Evolutionary conservation across 208 protist genomes (phyloP).

Genomic region (Kentomonas sorsogonicus): DNA sequence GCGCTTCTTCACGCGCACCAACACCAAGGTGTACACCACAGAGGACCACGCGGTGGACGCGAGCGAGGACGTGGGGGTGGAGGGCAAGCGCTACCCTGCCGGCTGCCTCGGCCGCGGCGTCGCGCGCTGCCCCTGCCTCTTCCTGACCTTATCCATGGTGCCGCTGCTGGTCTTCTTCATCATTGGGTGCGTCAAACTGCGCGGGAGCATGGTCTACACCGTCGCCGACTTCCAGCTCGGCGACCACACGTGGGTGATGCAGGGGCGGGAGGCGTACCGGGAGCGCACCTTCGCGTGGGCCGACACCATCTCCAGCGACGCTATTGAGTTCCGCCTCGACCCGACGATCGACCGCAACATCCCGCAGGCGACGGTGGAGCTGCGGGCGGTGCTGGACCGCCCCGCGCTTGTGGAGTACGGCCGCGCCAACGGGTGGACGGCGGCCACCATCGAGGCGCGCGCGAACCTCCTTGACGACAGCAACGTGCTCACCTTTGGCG

Average conservation of each 20-base stretch:
- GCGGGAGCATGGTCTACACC: constrained; percentile 15
- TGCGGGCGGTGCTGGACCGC: constrained; percentile 18
- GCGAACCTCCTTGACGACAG: constrained; percentile 15
- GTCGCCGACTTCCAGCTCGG: constrained; percentile 40
- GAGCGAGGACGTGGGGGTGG: constrained; percentile 32
- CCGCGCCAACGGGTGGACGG: neutral
- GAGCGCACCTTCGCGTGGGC: constrained; percentile 17
- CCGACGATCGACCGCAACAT: constrained; percentile 8
- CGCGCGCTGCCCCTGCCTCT: constrained; percentile 13
- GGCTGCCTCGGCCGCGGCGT: constrained; percentile 19
- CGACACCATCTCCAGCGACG: constrained; percentile 9
- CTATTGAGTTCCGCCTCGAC: constrained; percentile 2
- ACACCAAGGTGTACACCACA: constrained; percentile 34
- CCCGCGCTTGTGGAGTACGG: constrained; percentile 8
- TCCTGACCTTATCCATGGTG: constrained; percentile 22
- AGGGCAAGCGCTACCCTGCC: constrained; percentile 41
- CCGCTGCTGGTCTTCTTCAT: constrained; percentile 34
- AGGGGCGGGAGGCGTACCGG: constrained; percentile 14
- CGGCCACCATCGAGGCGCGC: constrained; percentile 1
- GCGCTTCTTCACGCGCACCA: constrained; percentile 12
- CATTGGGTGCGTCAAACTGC: constrained; percentile 20
- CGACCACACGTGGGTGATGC: constrained; percentile 12
- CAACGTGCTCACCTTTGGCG: constrained; percentile 8
- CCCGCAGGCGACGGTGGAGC: constrained; percentile 22
- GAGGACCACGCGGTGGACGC: constrained; percentile 22